Base-by-base conservation (phyloP, 768 basidiomycete genomes). In the Naganishia onofrii region DNA sequence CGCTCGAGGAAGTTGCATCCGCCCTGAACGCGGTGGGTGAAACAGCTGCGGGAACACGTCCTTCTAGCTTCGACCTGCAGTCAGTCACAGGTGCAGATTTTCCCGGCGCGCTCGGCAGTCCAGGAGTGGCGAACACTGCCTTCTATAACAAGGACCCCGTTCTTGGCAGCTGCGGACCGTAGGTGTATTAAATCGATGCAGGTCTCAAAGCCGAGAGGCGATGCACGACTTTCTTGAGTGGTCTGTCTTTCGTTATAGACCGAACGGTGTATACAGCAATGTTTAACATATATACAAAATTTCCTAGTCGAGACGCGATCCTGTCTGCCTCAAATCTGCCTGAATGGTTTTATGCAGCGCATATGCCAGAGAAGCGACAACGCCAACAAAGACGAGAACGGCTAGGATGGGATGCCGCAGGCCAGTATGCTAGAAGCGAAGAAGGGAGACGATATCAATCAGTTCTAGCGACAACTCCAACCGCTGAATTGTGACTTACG, bases 401-500 rank as follows among this genome's bases (percentile, higher is more conserved):
- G 68, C 44, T 42, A 46, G 38, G 68, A 69, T 29, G 17, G 68
- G 68, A 29, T 58, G 68, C n/a, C 42, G 44, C 31, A 69, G 42
- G 19, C 46, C 44, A 15, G 44, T 26, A 38, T 69, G 57, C 38
- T 68, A 51, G n/a, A n/a, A 19, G 44, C 29, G 26, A 51, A 17
- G 65, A 5, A 1, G 3, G 6, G 21, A 26, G 52, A 23, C 13
- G 19, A 19, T 9, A 31, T 10, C 12, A 21, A 38, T 67, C 63
- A 23, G 29, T 29, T 51, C 36, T 12, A 68, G 6, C 13, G 36
- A 54, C 42, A 66, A 51, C 13, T 70, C 0, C 71, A 67, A n/a
- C 81, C 82, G 44, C 73, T 67, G 56, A 80, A 81, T 1, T 90
- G 80, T 72, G 90, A 89, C 52, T 85, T 85, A 68, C 87, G 85